Conservation (phyloP, 139 green algal species). For the Auxenochlorella pyrenoidosa region DNA sequence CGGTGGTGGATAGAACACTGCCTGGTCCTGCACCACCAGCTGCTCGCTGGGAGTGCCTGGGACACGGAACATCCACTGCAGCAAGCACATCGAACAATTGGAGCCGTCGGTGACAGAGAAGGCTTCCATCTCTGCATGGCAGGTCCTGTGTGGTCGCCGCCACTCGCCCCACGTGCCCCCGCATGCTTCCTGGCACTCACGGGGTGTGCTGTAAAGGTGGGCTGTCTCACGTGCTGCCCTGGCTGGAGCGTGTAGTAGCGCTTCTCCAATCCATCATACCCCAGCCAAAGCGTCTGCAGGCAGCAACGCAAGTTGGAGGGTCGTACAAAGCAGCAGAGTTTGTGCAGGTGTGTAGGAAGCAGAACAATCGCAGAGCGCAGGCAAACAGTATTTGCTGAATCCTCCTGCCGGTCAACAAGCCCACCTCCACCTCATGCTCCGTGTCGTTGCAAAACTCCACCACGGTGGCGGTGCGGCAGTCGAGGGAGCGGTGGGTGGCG, state of each 20-base stretch:
- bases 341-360: neutral
- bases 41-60: too few species aligned
- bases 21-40: constrained; percentile 19
- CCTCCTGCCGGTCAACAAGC: too few species aligned
- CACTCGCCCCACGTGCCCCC: neutral
- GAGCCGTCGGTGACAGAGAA: neutral
- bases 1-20: constrained; percentile 1
- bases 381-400: neutral
- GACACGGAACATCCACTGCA: too few species aligned
- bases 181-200: too few species aligned
- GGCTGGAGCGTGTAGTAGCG: neutral
- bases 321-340: neutral
- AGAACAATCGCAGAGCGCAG: neutral
- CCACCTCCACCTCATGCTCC: neutral
- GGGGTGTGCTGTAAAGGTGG: constrained; percentile 10
- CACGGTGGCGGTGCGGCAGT: neutral
- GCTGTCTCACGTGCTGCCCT: neutral
- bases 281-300: neutral
- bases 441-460: constrained; percentile 34
- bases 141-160: neutral
- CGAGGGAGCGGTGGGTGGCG: constrained; percentile 15
- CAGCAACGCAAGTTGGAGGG: neutral
- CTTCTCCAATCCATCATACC: neutral
- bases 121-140: neutral
- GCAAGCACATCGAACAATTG: neutral